These are phyloP conservation scores for Cercospora zeina DNA, from an alignment of 2,329 filamentous ascomycete genomes.

Conservation along the genomic window DNA sequence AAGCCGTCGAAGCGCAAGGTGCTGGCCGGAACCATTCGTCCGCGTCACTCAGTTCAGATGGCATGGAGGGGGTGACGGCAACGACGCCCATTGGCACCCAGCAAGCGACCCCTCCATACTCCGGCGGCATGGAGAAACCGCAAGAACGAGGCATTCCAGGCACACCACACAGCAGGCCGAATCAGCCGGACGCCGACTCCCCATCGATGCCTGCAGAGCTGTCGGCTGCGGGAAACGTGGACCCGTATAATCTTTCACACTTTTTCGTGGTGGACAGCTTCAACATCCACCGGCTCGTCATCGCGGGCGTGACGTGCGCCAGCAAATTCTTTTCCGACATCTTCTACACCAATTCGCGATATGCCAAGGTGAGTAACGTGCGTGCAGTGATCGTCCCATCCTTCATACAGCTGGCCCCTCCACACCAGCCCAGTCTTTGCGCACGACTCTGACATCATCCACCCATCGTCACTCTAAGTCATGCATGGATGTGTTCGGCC, in stretches of 20 bases:
- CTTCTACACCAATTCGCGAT: conserved; percentile 98
- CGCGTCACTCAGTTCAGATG: conserved; percentile 33
- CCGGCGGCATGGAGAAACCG: conserved; percentile 47
- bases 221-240: conserved; percentile 39
- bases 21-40: conserved; percentile 27
- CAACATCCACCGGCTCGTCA: conserved; percentile 95
- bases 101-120: conserved; percentile 52
- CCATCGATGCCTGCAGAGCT: conserved; percentile 41
- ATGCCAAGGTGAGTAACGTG: conserved; percentile 76
- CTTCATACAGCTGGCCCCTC: conserved; percentile 2
- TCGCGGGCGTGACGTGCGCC: conserved; percentile 94
- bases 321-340: conserved; percentile 99
- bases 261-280: conserved; percentile 98
- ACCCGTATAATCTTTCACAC: conserved; percentile 60
- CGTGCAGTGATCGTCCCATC: neutral
- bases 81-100: conserved; percentile 41
- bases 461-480: neutral
- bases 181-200: conserved; percentile 35
- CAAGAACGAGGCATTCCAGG: conserved; percentile 38
- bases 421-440: conserved; percentile 10
- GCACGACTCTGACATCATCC: conserved; percentile 7
- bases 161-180: conserved; percentile 42
- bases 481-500: neutral
- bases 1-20: conserved; percentile 41
- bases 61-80: conserved; percentile 37